A percentile compares a stretch with the other conserved stretches of the same genome.
These are phyloP conservation scores for Colletotrichum magnum DNA, from an alignment of 2,329 filamentous ascomycete genomes.

Conservation along the genomic window DNA sequence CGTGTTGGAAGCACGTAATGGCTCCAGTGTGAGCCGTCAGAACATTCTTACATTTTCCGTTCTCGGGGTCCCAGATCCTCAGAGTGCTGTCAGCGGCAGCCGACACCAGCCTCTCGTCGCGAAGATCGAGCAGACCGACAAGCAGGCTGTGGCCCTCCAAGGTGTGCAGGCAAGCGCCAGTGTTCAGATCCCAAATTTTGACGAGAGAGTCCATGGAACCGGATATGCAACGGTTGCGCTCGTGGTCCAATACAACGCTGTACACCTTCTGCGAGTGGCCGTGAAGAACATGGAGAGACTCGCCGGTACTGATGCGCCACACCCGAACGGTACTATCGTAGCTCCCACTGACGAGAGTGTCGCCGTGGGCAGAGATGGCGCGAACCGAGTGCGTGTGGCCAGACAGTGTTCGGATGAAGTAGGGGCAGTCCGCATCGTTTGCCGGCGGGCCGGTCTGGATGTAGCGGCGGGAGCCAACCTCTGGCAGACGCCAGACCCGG, in stretches of 20 bases:
- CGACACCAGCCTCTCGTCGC: constrained; percentile 90
- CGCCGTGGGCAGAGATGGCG: constrained; percentile 93
- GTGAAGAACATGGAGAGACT: constrained; percentile 84
- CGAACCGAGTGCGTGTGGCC: constrained; percentile 96
- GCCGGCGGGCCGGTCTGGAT: constrained; percentile 84
- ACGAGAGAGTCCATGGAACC: constrained; percentile 99
- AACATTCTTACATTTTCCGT: constrained; percentile 89
- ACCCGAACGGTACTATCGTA: constrained; percentile 97
- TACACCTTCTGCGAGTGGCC: constrained; percentile 96
- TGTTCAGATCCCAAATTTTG: constrained; percentile 96
- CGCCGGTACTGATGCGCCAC: constrained; percentile 97
- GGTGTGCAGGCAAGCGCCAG: constrained; percentile 86
- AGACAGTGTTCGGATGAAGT: constrained; percentile 88
- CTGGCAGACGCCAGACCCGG: constrained; percentile 93
- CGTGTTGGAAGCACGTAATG: constrained; percentile 99
- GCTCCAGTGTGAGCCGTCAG: constrained; percentile 95
- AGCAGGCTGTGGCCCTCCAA: constrained; percentile 94
- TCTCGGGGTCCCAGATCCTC: constrained; percentile 97
- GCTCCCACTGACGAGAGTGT: constrained; percentile 96
- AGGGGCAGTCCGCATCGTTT: constrained; percentile 87
- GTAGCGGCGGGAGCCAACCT: constrained; percentile 81
- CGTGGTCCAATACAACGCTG: constrained; percentile 93
- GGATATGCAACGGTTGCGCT: constrained; percentile 94
- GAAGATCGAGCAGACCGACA: constrained; percentile 91
- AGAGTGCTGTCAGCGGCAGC: constrained; percentile 96